Conservation (phyloP, 177 flowering plant species). For the Vitis hybrid region DNA sequence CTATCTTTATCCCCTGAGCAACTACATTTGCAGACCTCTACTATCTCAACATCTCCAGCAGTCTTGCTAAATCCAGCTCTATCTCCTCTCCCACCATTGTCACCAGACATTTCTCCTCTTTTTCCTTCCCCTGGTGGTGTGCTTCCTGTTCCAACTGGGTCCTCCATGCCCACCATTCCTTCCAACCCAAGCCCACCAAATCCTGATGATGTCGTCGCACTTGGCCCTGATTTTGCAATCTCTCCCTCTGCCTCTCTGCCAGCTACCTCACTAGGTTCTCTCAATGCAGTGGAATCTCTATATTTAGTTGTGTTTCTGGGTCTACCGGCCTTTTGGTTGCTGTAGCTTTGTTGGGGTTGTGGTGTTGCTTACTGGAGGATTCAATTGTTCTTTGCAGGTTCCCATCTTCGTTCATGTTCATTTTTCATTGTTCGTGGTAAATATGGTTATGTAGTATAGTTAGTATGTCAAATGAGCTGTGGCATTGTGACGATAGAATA, state of each 20-base stretch:
- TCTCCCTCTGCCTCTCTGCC: slow-evolving; percentile 41
- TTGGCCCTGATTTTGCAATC: slow-evolving; percentile 38
- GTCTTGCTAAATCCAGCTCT: slow-evolving; percentile 28
- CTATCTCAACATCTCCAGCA: slow-evolving; percentile 53
- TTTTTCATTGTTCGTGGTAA: too few relatives aligned
- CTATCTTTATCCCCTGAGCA: slow-evolving; percentile 24
- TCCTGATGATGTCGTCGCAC: slow-evolving; percentile 41
- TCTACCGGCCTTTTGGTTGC: slow-evolving; percentile 17
- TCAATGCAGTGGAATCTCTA: slow-evolving; percentile 1
- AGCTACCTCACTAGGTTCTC: slow-evolving; percentile 30
- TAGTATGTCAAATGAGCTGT: too few relatives aligned
- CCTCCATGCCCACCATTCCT: slow-evolving; percentile 58
- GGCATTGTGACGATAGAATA: too few relatives aligned
- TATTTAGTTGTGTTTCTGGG: slow-evolving; percentile 12
- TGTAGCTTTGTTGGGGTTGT: slow-evolving; percentile 4
- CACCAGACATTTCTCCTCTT: slow-evolving; percentile 64
- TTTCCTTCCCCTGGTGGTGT: slow-evolving; percentile 49
- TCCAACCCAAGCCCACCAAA: slow-evolving; percentile 71
- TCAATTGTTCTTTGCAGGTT: too few relatives aligned
- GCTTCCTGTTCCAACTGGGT: slow-evolving; percentile 36
- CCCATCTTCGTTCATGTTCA: too few relatives aligned
- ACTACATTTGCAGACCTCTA: slow-evolving; percentile 20
- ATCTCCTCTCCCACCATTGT: slow-evolving; percentile 29
- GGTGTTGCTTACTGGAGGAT: too few relatives aligned
- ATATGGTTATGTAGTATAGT: too few relatives aligned